Evolutionary conservation across 164 flowering plant species (phyloP).

Genomic region (Magnolia sinica): DNA sequence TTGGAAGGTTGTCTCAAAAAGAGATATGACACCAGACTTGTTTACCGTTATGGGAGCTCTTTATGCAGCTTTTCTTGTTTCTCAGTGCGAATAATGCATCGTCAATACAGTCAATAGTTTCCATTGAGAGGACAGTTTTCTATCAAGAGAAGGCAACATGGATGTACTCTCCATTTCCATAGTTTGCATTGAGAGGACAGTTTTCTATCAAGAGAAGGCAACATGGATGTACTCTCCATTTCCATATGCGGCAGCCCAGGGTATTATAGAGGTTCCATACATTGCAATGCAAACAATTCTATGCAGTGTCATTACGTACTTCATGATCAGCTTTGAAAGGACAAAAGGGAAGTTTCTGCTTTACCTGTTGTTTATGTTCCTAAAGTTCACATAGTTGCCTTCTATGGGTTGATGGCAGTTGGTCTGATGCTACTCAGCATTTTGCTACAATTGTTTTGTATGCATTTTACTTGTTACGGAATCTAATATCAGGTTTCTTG

Average conservation of each 20-base stretch:
- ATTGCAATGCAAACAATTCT: conserved; percentile 57
- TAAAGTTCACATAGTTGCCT: conserved; percentile 82
- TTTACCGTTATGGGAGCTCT: conserved; percentile 73
- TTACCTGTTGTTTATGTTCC: conserved; percentile 71
- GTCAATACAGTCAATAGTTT: conserved; percentile 76
- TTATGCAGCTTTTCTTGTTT: conserved; percentile 61
- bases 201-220: too few species aligned
- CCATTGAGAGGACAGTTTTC: conserved; percentile 86
- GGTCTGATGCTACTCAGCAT: conserved; percentile 67
- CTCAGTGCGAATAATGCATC: conserved; percentile 81
- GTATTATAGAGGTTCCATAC: conserved; percentile 86
- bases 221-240: too few species aligned
- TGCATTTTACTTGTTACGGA: conserved; percentile 89
- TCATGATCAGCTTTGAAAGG: conserved; percentile 73
- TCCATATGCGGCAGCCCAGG: conserved; percentile 90
- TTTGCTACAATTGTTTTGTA: conserved; percentile 80
- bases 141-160: conserved; percentile 89
- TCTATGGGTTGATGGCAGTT: conserved; percentile 91
- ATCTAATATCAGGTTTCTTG: conserved; percentile 80
- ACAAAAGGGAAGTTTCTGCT: conserved; percentile 62
- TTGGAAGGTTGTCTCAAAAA: conserved; percentile 74
- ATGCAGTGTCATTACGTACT: conserved; percentile 69
- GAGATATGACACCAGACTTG: conserved; percentile 51
- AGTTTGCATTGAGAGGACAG: too few species aligned
- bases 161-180: too few species aligned